A percentile compares a stretch with the other conserved stretches of the same genome.
Evolutionary conservation across 2,329 filamentous ascomycete species (phyloP).

Genomic region (Hypoxylon sp.): DNA sequence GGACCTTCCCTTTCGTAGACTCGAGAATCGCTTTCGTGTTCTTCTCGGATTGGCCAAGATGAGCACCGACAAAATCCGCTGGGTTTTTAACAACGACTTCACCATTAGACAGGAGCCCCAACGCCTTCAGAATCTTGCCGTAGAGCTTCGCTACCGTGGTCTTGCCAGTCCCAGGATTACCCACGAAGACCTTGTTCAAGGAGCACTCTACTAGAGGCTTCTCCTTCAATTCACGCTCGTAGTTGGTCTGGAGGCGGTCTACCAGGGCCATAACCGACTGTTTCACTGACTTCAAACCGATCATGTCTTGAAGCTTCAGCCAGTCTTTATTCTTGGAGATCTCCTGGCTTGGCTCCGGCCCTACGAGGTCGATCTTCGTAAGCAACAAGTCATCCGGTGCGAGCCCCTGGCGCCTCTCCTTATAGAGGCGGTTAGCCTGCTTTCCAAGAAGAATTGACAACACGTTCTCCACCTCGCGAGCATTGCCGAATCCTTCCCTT

Average conservation of each 20-base stretch:
- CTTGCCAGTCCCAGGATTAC: slow-evolving; percentile 53
- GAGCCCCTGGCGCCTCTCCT: slow-evolving; percentile 60
- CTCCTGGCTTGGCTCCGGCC: slow-evolving; percentile 58
- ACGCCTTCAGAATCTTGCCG: slow-evolving; percentile 49
- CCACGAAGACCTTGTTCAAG: slow-evolving; percentile 53
- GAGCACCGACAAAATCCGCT: slow-evolving; percentile 77
- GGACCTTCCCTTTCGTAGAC: slow-evolving; percentile 77
- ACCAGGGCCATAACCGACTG: slow-evolving; percentile 60
- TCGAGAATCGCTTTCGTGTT: slow-evolving; percentile 81
- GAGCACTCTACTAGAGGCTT: slow-evolving; percentile 47
- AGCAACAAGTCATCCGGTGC: slow-evolving; percentile 71
- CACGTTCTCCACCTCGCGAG: slow-evolving; percentile 76
- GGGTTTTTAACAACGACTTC: slow-evolving; percentile 79
- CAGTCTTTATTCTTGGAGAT: slow-evolving; percentile 47
- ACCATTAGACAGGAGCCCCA: slow-evolving; percentile 58
- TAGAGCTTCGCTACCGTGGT: slow-evolving; percentile 54
- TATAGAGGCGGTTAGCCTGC: slow-evolving; percentile 70
- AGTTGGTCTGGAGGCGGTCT: slow-evolving; percentile 51
- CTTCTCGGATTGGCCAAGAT: slow-evolving; percentile 76
- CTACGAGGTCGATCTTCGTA: slow-evolving; percentile 78
- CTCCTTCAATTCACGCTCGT: slow-evolving; percentile 50
- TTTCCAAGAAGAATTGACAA: slow-evolving; percentile 68
- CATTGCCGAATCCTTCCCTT: slow-evolving; percentile 75
- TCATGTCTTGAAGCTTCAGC: slow-evolving; percentile 53
- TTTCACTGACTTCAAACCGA: slow-evolving; percentile 50